These are phyloP conservation scores for Citrus unshiu DNA, from an alignment of 345 rosid species.

Conservation along the genomic window DNA sequence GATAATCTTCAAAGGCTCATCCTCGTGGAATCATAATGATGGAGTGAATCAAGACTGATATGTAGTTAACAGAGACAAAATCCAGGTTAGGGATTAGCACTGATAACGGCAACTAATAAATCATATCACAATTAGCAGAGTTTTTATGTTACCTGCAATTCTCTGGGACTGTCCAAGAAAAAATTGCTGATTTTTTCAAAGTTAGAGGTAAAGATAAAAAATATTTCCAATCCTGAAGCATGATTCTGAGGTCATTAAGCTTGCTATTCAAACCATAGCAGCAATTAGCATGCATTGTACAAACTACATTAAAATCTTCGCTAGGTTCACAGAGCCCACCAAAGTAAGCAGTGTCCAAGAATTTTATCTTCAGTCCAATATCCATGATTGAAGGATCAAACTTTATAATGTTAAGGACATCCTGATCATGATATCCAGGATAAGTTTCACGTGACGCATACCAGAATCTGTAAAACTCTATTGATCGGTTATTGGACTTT, in stretches of 20 bases:
- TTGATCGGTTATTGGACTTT: constrained; percentile 66
- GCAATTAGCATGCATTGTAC: constrained; percentile 93
- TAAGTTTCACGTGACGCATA: constrained; percentile 51
- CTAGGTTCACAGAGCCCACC: constrained; percentile 93
- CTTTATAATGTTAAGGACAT: constrained; percentile 69
- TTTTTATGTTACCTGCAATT: constrained; percentile 65
- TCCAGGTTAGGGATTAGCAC: background rate
- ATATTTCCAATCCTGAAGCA: constrained; percentile 77
- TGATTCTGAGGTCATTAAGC: constrained; percentile 67
- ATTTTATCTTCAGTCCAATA: constrained; percentile 61
- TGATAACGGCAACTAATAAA: background rate
- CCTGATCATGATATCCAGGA: constrained; percentile 74
- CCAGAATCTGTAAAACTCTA: constrained; percentile 80
- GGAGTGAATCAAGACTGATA: constrained; percentile 50
- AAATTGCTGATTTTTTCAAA: constrained; percentile 35
- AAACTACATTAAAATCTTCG: constrained; percentile 60
- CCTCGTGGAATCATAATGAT: constrained; percentile 16
- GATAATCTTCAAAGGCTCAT: constrained; percentile 14
- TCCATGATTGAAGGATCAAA: constrained; percentile 36
- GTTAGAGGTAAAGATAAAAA: constrained; percentile 54
- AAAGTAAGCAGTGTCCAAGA: constrained; percentile 67
- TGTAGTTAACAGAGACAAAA: background rate
- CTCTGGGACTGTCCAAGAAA: constrained; percentile 71
- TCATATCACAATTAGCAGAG: background rate
- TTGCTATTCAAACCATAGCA: constrained; percentile 75